Evolutionary conservation across 2,329 filamentous ascomycete species (phyloP).

Genomic region (Fusarium secorum): DNA sequence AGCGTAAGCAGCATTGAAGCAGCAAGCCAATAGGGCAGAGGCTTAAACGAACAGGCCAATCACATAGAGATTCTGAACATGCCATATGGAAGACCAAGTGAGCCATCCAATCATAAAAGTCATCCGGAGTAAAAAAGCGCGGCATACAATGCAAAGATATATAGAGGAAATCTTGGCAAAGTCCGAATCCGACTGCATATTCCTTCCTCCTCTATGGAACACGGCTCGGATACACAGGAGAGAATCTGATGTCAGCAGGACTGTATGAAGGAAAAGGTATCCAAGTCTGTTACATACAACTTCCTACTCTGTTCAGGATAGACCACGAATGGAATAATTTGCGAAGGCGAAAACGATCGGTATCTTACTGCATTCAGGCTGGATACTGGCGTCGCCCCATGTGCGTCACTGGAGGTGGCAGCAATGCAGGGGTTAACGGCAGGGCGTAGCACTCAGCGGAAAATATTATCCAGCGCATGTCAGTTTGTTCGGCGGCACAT

Average conservation of each 20-base stretch:
- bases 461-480: not conserved
- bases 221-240: rapidly evolving
- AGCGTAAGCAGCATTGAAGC: not conserved
- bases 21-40: not conserved
- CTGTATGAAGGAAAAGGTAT: not conserved
- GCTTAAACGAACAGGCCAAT: not conserved
- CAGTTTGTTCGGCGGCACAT: rapidly evolving
- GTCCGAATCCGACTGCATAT: not conserved
- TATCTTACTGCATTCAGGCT: not conserved
- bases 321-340: not conserved
- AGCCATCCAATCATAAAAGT: not conserved
- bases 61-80: rapidly evolving
- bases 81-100: not conserved
- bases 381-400: rapidly evolving
- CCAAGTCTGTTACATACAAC: not conserved
- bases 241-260: not conserved
- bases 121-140: not conserved
- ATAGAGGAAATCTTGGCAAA: not conserved
- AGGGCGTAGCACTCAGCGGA: not conserved
- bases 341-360: rapidly evolving
- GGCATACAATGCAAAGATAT: not conserved
- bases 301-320: rapidly evolving
- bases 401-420: rapidly evolving
- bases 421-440: not conserved
- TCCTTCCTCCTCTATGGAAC: rapidly evolving